phyloP scores from a whole-genome alignment of 495 filamentous ascomycete species.

The Aspergillus conjunctus region DNA sequence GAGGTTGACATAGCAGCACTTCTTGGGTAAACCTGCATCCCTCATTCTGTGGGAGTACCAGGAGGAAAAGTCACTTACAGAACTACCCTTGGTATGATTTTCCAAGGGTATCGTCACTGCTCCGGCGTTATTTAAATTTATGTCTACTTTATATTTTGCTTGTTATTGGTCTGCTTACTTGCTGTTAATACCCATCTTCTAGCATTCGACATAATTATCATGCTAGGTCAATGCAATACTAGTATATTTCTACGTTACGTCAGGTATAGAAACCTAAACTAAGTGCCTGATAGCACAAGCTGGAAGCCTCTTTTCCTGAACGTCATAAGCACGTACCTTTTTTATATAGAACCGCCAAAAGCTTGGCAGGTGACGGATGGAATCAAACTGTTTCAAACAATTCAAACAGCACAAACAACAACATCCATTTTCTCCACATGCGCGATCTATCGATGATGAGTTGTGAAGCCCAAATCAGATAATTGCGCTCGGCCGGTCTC shows the following conservation, averaged over 20 bases:
- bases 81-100: slow-evolving; percentile 1
- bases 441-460: slow-evolving; percentile 1
- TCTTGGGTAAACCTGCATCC: not conserved
- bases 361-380: slow-evolving; percentile 22
- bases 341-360: too few relatives aligned
- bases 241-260: slow-evolving; percentile 16
- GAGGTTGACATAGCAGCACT: slow-evolving; percentile 4
- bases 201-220: slow-evolving; percentile 6
- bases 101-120: not conserved
- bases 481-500: not conserved
- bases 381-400: slow-evolving; percentile 20
- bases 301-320: not conserved
- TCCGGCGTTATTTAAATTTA: slow-evolving; percentile 1
- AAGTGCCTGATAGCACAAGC: too few relatives aligned
- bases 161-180: not conserved
- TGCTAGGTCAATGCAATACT: slow-evolving; percentile 8
- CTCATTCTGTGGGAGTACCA: not conserved
- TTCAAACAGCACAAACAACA: slow-evolving; percentile 30
- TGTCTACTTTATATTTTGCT: slow-evolving; percentile 1
- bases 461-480: slow-evolving; percentile 4
- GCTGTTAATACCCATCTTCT: slow-evolving; percentile 16
- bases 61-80: slow-evolving; percentile 16
- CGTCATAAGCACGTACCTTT: too few relatives aligned
- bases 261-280: not conserved
- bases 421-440: slow-evolving; percentile 8